A percentile compares a stretch with the other conserved stretches of the same genome.
Conservation (phyloP, 768 basidiomycete species). For the Roridomyces roridus region DNA sequence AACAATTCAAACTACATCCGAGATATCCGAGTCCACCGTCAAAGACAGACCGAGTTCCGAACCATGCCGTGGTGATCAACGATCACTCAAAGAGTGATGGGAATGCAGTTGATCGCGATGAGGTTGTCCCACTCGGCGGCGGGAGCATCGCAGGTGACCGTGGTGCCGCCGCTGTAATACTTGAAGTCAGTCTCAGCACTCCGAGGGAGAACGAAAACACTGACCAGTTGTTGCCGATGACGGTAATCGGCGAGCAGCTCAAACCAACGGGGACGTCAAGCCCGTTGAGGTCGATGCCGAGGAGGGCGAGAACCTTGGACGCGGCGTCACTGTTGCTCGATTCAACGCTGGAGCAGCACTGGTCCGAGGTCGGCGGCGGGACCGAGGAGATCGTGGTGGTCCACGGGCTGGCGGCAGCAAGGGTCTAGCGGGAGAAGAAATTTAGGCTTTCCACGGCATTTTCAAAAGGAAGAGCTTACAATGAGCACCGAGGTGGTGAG, state of each 20-base stretch:
- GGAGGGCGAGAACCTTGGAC: background rate
- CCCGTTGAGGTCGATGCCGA: constrained; percentile 9
- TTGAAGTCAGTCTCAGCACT: background rate
- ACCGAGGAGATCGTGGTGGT: background rate
- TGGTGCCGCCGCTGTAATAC: background rate
- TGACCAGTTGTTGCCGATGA: constrained; percentile 9
- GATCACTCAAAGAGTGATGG: background rate
- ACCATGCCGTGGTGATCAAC: no score
- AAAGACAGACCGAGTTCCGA: no score
- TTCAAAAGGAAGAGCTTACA: background rate
- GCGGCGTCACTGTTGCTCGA: background rate
- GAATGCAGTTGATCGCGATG: constrained; percentile 10
- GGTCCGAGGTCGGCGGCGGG: background rate
- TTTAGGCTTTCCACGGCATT: no score
- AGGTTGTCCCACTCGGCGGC: background rate
- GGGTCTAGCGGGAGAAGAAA: background rate
- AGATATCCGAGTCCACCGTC: no score
- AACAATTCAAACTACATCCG: no score
- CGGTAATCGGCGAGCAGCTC: constrained; percentile 8
- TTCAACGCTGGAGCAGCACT: background rate
- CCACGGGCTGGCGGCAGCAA: constrained; percentile 5
- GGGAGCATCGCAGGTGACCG: constrained; percentile 1
- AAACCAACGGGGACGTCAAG: constrained; percentile 1
- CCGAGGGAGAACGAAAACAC: background rate
- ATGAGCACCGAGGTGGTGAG: constrained; percentile 5